Evolutionary conservation across 768 basidiomycete species (phyloP), one percentile per base, ranked within the genome.

Genomic region (button mushroom (Agaricus bisporus)): DNA sequence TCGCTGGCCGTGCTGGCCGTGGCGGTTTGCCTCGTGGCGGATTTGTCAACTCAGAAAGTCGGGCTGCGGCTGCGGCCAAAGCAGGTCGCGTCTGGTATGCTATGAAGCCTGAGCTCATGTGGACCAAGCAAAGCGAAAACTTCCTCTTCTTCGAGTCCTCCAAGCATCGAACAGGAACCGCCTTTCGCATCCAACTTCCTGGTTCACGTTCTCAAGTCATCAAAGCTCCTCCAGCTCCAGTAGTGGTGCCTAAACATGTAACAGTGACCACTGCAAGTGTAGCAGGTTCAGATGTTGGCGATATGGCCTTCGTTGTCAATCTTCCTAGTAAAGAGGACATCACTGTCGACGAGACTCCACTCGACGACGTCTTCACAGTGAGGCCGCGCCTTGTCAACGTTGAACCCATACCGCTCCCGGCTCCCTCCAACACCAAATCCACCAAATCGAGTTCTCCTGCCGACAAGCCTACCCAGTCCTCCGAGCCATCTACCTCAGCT

Each of bases 111-210:
- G 90, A 92, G 62, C 77, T 77, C 42, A 76, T 83, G 60, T 91
- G 88, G 88, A 91, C 90, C 8, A 91, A 90, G 63, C 87, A 90
- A 50, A 81, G 85, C 59, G 88, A 91, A 61, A 77, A 74, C 2
- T 87, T 82, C 65, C 80, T 91, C 15, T 85, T 83, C 69, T 76
- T 79, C 47, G 86, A 90, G 14, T 67, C 78, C 22, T 70, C 80
- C 22, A 84, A 83, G 62, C 74, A 81, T 11, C 79, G 82, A n/a
- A 70, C 82, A 43, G 78, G 75, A 5, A 73, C 76, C 26, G 72
- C 72, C 26, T 75, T 80, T 57, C 79, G 85, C 20, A 75, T 91
- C 51, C 85, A 81, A 61, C 65, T 92, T 17, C 80, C 88, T 4
- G 83, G 82, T 4, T 61, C 62, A 2, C 66, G 63, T 58, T 58